Evolutionary conservation across 2,329 filamentous ascomycete species (phyloP), one percentile per base, ranked within the genome.

Genomic region (Ophiosphaerella korrae): DNA sequence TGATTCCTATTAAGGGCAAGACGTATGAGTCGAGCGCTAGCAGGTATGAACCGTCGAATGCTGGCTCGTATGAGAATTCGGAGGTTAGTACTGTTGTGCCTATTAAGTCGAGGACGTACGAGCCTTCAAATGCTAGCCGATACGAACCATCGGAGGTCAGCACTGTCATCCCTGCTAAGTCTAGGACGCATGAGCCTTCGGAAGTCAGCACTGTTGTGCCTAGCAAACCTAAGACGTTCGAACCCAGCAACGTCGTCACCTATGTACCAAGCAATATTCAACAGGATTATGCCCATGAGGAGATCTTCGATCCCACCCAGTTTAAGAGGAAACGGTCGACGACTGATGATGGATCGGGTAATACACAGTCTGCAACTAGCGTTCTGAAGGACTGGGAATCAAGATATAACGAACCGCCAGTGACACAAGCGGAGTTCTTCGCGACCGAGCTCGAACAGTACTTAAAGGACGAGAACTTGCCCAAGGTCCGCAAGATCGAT

Each of bases 341-440:
- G n/a, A 18, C 39, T 13, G 18, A 16, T 18, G 14, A 13, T 32
- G 26, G 13, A 8, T 32, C 16, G 11, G 13, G 6, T 11, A 31
- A 32, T 54, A 70, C 70, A 50, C 62, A 70, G 18, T 68, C 72
- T n/a, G 72, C 75, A 4, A 64, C 67, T 7, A 73, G 76, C 26
- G 68, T 80, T 12, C 64, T 78, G 24, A 62, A 73, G 37, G 78
- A 80, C 21, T 70, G 73, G 55, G 72, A 78, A 47, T 64, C 75
- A 11, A 69, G 72, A 33, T 79, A 78, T 58, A 73, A 66, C 24
- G 62, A 70, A 8, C 66, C 67, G 33, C 66, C 70, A 8, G 66
- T 71, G 8, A 73, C 72, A 7, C 75, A 77, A 58, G 77, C 76
- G 1, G 77, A 78, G 3, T 80, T 80, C 67, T 81, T 79, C 47